phyloP scores from a whole-genome alignment of 164 flowering plant genomes.

The Malania oleifera region DNA sequence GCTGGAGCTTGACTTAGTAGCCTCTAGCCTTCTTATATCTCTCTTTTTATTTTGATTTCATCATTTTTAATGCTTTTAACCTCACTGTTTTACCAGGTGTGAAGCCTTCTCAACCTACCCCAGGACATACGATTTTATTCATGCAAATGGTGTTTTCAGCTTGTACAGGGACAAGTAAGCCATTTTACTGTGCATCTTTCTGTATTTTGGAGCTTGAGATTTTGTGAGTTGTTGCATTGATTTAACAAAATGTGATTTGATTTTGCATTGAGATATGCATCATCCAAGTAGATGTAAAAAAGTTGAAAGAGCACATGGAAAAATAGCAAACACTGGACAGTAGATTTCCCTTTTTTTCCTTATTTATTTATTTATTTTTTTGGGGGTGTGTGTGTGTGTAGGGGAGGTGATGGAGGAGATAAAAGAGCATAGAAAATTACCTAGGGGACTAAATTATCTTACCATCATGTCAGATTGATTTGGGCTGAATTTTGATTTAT shows the following conservation, averaged over 20 bases:
- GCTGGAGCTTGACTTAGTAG: not conserved
- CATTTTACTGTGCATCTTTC: not conserved
- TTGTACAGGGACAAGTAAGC: constrained; percentile 43
- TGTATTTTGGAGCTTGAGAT: no score
- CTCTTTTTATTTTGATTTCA: not conserved
- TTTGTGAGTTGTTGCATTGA: no score
- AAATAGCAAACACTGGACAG: not conserved
- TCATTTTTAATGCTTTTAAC: no score
- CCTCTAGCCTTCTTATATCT: not conserved
- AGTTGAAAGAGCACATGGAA: not conserved
- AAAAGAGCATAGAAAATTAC: no score
- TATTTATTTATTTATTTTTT: no score
- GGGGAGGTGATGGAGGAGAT: no score
- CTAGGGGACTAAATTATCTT: no score
- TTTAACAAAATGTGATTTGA: no score
- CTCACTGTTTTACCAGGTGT: constrained; percentile 30
- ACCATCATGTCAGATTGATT: no score
- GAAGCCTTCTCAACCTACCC: constrained; percentile 55
- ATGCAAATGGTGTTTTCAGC: constrained; percentile 43
- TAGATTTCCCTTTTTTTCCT: not conserved
- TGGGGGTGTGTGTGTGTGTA: no score
- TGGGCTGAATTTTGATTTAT: no score
- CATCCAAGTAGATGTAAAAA: not conserved
- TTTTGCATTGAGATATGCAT: not conserved
- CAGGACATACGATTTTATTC: constrained; percentile 51